phyloP scores from a whole-genome alignment of 305 asterid genomes.

The Vinca major region DNA sequence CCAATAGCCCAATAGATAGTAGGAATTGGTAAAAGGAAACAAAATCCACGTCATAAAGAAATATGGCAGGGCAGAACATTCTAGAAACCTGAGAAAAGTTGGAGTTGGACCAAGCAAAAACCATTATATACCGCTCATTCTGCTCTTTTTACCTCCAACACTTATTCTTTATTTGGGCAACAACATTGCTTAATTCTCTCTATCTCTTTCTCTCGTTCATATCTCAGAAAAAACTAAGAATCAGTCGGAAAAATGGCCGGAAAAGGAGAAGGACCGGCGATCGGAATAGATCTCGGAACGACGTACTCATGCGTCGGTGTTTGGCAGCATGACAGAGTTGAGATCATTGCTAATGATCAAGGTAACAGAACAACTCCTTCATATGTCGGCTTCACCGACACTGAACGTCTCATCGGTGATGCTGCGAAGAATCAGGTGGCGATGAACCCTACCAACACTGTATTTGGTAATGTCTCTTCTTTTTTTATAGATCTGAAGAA shows the following conservation, averaged over 20 bases:
- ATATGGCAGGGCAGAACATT: conserved; percentile 6
- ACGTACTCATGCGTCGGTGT: conserved; percentile 14
- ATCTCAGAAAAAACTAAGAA: not conserved
- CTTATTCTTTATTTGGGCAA: not conserved
- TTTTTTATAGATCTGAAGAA: too few species aligned
- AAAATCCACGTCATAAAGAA: not conserved
- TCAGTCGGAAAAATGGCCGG: conserved; percentile 8
- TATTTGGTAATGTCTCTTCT: conserved; percentile 12
- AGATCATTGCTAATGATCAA: conserved; percentile 14
- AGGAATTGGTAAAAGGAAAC: not conserved
- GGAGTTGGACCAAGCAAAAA: not conserved
- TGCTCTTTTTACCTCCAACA: not conserved
- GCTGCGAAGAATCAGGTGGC: conserved; percentile 20
- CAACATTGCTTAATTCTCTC: not conserved
- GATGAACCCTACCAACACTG: conserved; percentile 17
- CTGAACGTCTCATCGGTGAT: conserved; percentile 16
- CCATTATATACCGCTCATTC: not conserved
- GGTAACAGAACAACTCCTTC: conserved; percentile 14
- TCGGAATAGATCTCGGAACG: conserved; percentile 12
- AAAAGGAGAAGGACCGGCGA: conserved; percentile 14
- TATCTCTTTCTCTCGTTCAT: too few species aligned
- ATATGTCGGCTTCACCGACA: conserved; percentile 9
- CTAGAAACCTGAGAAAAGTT: conserved; percentile 4
- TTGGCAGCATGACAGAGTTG: conserved; percentile 15
- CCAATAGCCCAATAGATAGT: not conserved